phyloP scores from a whole-genome alignment of 2,329 filamentous ascomycete genomes.

The Pezicula neosporulosa region DNA sequence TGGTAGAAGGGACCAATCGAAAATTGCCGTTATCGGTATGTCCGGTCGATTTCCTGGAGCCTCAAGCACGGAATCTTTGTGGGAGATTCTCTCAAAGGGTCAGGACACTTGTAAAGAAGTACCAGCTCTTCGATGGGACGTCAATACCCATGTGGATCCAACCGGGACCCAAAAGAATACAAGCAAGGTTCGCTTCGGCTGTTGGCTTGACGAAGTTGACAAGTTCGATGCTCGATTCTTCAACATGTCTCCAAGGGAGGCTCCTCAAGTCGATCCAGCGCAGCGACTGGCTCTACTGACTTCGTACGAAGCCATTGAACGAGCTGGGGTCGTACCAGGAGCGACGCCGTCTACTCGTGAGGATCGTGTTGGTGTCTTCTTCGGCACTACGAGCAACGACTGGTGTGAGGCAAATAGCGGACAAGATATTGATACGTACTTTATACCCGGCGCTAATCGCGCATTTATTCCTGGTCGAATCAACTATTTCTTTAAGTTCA shows the following conservation, averaged over 20 bases:
- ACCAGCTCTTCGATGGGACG: no score
- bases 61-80: no score
- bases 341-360: conserved; percentile 34
- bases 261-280: conserved; percentile 74
- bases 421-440: conserved; percentile 9
- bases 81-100: no score
- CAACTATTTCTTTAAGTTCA: conserved; percentile 21
- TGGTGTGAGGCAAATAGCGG: conserved; percentile 13
- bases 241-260: conserved; percentile 79
- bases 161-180: no score
- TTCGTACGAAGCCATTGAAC: conserved; percentile 75
- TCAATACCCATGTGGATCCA: no score
- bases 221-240: conserved; percentile 77
- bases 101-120: no score
- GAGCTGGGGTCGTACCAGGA: conserved; percentile 62
- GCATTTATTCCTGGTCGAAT: conserved; percentile 22
- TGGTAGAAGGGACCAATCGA: no score
- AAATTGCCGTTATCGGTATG: no score
- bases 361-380: conserved; percentile 14
- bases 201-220: conserved; percentile 65
- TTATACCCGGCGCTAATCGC: conserved; percentile 8
- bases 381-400: conserved; percentile 14
- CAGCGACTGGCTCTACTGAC: conserved; percentile 71
- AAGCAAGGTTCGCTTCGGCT: no score
- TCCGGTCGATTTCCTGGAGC: no score